Evolutionary conservation across 306 rosid genomes (phyloP).

Genomic region (Prunus salicina): DNA sequence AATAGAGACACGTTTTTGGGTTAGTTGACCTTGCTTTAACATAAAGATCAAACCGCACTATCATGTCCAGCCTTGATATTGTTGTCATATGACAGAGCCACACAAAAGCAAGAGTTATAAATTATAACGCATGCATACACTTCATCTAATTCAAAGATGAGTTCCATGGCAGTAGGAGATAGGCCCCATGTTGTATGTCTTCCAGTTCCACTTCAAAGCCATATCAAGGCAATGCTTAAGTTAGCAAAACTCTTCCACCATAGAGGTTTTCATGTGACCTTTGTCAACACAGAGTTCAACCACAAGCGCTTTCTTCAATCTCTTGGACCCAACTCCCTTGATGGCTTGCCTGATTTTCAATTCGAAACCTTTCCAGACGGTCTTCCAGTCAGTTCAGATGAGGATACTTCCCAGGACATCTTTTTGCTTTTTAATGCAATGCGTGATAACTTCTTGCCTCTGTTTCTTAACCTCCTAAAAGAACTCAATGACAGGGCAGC

Average conservation of each 20-base stretch:
- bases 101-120: too few species aligned
- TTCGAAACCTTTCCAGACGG: conserved; percentile 7
- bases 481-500: background rate
- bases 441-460: background rate
- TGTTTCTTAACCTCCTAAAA: background rate
- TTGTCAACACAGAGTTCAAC: conserved; percentile 16
- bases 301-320: conserved; percentile 1
- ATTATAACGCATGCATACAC: too few species aligned
- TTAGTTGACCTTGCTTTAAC: too few species aligned
- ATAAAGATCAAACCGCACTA: too few species aligned
- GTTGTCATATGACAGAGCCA: too few species aligned
- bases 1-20: too few species aligned
- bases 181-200: conserved; percentile 11
- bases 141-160: background rate
- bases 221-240: conserved; percentile 12
- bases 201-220: conserved; percentile 7
- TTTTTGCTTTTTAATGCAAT: background rate
- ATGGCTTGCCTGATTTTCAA: conserved; percentile 2
- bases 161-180: background rate
- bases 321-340: conserved; percentile 4
- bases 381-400: conserved; percentile 5
- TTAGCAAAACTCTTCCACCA: conserved; percentile 6
- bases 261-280: background rate
- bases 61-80: too few species aligned
- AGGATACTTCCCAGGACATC: background rate